Base-by-base conservation (phyloP, 2,329 filamentous ascomycete species). In the Diaporthe sp. region DNA sequence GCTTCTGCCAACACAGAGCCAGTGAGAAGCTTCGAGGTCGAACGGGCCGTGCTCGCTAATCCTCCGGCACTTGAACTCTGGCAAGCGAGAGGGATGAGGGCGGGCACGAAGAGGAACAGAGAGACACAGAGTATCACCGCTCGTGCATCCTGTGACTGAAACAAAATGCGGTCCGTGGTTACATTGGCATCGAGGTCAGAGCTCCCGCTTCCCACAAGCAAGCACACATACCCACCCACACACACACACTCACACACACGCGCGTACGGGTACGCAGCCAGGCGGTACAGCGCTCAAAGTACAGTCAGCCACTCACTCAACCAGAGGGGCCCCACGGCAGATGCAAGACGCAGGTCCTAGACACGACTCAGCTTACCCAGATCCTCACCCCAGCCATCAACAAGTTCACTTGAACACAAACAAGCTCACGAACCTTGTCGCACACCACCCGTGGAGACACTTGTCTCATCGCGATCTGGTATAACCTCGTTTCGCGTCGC, bases 401-500 rank as follows among this genome's bases (percentile, higher is more conserved):
- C 28, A n/a, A 45, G n/a, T 28, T 42, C n/a, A n/a, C n/a, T n/a
- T n/a, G n/a, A n/a, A n/a, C n/a, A n/a, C n/a, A 15, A 60, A 47
- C 68, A 54, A 64, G 69, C 69, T 54, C 57, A 40, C 35, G 35
- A 72, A 52, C 45, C 69, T 42, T 71, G 45, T 28, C 50, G 69
- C 38, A 38, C 45, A 40, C 57, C 69, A 71, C 40, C 52, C 57
- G 67, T 33, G 40, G 42, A 22, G n/a, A 19, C n/a, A n/a, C 54
- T 15, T 61, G 69, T 71, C 69, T 60, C 69, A 71, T 60, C 33
- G 69, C 57, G 69, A 72, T 72, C 69, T 72, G 69, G 69, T 72
- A 72, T 72, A 42, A 72, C 69, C 69, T 72, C 69, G 57, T 52
- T 45, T 61, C 50, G 69, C 45, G 69, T 64, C 69, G 50, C 69